phyloP scores from a whole-genome alignment of 2,329 filamentous ascomycete species.

The Botryotinia convoluta region DNA sequence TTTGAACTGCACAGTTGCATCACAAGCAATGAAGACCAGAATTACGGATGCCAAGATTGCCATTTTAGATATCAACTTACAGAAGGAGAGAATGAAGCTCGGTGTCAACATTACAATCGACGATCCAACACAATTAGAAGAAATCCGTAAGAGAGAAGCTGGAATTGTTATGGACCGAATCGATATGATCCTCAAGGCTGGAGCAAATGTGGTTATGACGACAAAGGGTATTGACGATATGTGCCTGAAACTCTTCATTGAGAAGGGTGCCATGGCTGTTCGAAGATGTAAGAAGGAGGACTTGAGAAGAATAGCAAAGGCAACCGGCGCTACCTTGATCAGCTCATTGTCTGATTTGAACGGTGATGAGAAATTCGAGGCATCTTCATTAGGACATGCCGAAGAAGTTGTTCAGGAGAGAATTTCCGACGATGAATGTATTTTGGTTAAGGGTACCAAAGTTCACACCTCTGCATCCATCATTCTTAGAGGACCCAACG shows the following conservation, averaged over 20 bases:
- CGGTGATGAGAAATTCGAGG: slow-evolving; percentile 93
- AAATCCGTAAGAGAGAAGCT: slow-evolving; percentile 89
- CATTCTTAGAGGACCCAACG: slow-evolving; percentile 92
- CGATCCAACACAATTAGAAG: slow-evolving; percentile 93
- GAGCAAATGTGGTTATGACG: slow-evolving; percentile 92
- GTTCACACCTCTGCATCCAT: slow-evolving; percentile 90
- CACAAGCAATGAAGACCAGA: slow-evolving; percentile 94
- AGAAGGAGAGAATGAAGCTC: slow-evolving; percentile 99
- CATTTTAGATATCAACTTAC: slow-evolving; percentile 93
- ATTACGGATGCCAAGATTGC: slow-evolving; percentile 95
- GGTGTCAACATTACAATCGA: slow-evolving; percentile 98
- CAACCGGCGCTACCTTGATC: slow-evolving; percentile 88
- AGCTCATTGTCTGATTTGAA: slow-evolving; percentile 95
- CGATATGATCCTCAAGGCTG: slow-evolving; percentile 96
- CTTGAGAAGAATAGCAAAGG: slow-evolving; percentile 89
- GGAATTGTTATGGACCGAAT: slow-evolving; percentile 92
- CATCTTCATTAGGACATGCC: slow-evolving; percentile 82
- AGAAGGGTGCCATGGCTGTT: slow-evolving; percentile 93
- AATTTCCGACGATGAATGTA: slow-evolving; percentile 98
- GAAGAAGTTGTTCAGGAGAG: slow-evolving; percentile 98
- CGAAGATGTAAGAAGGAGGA: slow-evolving; percentile 99
- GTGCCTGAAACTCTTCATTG: slow-evolving; percentile 89
- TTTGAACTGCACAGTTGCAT: slow-evolving; percentile 96
- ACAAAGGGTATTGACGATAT: slow-evolving; percentile 99
- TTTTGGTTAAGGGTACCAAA: slow-evolving; percentile 94